Conservation (phyloP, 2,329 filamentous ascomycete species). For the Fusarium clavum region DNA sequence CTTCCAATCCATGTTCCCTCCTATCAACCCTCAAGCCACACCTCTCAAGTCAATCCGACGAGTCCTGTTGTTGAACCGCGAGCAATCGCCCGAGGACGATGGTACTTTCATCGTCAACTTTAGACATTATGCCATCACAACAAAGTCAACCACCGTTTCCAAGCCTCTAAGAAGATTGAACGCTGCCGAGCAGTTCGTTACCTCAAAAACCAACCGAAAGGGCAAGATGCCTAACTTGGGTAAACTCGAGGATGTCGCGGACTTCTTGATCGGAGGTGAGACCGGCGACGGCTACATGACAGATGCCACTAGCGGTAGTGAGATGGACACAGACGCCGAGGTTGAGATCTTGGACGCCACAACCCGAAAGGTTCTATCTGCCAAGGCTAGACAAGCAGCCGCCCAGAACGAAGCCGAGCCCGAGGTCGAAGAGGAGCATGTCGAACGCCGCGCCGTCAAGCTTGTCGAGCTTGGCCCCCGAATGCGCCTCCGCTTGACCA, state of each 20-base stretch:
- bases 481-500: constrained; percentile 88
- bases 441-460: constrained; percentile 90
- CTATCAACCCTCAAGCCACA: constrained; percentile 91
- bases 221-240: constrained; percentile 85
- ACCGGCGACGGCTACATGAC: constrained; percentile 84
- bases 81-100: constrained; percentile 68
- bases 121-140: constrained; percentile 95
- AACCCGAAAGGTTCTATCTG: constrained; percentile 70
- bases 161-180: constrained; percentile 86
- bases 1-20: constrained; percentile 95
- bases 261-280: constrained; percentile 90
- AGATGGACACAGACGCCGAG: constrained; percentile 93
- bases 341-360: constrained; percentile 82
- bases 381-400: constrained; percentile 59
- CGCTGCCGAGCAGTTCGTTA: constrained; percentile 82
- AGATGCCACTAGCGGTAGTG: constrained; percentile 86
- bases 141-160: constrained; percentile 84
- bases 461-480: constrained; percentile 92
- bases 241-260: constrained; percentile 90
- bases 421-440: constrained; percentile 63
- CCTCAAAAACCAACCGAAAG: constrained; percentile 70
- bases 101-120: constrained; percentile 86
- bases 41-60: constrained; percentile 92
- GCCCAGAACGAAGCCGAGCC: constrained; percentile 56
- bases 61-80: constrained; percentile 89